Percentiles rank a stretch among this genome's conserved stretches.
Conservation (phyloP, 768 basidiomycete species). For the Megacollybia marginata region DNA sequence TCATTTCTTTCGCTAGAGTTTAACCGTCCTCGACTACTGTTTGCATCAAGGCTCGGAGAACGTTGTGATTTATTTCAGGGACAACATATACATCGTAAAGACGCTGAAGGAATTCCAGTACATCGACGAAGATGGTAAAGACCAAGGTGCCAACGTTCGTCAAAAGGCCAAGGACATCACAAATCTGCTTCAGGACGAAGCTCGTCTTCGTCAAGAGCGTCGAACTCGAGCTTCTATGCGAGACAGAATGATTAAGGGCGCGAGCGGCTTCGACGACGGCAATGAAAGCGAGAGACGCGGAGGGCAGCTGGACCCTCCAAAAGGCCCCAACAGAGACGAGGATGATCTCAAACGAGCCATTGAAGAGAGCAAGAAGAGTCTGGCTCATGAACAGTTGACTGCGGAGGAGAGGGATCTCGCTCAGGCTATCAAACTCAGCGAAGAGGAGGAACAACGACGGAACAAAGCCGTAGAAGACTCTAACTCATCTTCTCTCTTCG, state of each 20-base stretch:
- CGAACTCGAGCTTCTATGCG: constrained; percentile 84
- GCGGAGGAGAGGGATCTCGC: constrained; percentile 81
- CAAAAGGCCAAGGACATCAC: constrained; percentile 99
- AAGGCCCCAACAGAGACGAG: constrained; percentile 45
- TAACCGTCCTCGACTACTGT: constrained; percentile 93
- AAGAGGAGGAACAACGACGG: constrained; percentile 84
- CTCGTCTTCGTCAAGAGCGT: constrained; percentile 79
- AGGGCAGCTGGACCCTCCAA: constrained; percentile 15
- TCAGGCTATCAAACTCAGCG: constrained; percentile 75
- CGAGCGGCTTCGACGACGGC: constrained; percentile 32
- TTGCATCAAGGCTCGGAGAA: constrained; percentile 97
- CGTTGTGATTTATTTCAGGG: constrained; percentile 96
- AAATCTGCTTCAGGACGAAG: constrained; percentile 82
- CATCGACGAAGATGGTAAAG: constrained; percentile 90
- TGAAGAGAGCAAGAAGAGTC: constrained; percentile 76
- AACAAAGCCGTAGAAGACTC: constrained; percentile 64
- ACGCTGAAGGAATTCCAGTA: constrained; percentile 98
- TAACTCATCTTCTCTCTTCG: constrained; percentile 73
- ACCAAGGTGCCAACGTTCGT: constrained; percentile 96
- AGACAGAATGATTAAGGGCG: constrained; percentile 81
- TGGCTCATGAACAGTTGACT: constrained; percentile 63
- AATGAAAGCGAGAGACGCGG: constrained; percentile 39
- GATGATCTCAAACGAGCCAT: constrained; percentile 84
- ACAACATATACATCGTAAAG: constrained; percentile 97
- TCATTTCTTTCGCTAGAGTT: constrained; percentile 40